These are phyloP conservation scores for Gynandropsis gynandra DNA, from an alignment of 345 rosid species.

Conservation along the genomic window DNA sequence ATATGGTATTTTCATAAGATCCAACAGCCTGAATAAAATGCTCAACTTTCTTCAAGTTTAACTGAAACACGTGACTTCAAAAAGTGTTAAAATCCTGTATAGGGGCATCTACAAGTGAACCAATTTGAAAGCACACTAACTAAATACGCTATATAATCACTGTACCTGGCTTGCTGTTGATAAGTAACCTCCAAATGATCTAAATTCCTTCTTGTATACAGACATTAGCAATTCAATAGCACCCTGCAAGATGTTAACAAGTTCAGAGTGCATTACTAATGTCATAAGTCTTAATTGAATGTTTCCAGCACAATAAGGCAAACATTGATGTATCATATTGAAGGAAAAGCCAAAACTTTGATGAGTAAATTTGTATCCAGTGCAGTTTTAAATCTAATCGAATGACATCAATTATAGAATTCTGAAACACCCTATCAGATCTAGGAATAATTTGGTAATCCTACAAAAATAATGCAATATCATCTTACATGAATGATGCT, in stretches of 20 bases:
- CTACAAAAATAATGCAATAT: constrained; percentile 5
- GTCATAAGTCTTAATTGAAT: background rate
- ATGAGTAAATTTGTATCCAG: no score
- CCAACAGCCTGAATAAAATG: constrained; percentile 88
- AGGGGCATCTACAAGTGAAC: no score
- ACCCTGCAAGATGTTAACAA: constrained; percentile 45
- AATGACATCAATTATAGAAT: no score
- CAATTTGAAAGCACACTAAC: no score
- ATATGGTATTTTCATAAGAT: constrained; percentile 70
- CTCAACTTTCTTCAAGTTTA: constrained; percentile 65
- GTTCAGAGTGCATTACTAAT: no score
- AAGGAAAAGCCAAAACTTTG: no score
- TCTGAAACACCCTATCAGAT: background rate
- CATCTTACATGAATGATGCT: background rate
- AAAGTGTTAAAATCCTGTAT: background rate
- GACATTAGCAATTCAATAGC: constrained; percentile 82
- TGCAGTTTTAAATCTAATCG: no score
- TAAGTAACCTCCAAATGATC: constrained; percentile 54
- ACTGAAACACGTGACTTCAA: constrained; percentile 38
- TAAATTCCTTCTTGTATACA: constrained; percentile 80
- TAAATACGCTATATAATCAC: constrained; percentile 1
- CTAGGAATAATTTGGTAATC: background rate
- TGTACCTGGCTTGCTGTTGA: constrained; percentile 72
- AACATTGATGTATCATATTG: background rate
- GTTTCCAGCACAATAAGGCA: no score